phyloP scores from a whole-genome alignment of 306 rosid genomes.

The Crataegus laevigata region DNA sequence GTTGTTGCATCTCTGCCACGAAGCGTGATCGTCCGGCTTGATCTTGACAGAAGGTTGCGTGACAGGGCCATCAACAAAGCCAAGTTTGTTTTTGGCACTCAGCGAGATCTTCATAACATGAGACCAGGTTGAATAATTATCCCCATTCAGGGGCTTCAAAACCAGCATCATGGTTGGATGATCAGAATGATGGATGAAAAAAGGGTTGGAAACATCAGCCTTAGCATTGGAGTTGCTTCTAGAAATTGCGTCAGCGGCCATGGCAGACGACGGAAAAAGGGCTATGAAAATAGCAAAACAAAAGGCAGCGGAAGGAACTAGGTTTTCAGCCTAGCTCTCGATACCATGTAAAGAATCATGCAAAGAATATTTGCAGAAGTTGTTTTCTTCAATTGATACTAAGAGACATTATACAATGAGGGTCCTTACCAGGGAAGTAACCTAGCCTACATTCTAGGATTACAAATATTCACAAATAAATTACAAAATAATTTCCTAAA shows the following conservation, averaged over 20 bases:
- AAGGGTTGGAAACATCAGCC: neutral
- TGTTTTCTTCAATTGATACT: too few relatives aligned
- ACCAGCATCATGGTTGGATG: neutral
- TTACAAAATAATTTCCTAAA: too few relatives aligned
- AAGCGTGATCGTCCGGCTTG: neutral
- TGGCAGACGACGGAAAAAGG: neutral
- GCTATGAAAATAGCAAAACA: too few relatives aligned
- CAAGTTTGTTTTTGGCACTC: neutral
- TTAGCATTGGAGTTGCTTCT: neutral
- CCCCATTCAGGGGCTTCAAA: neutral
- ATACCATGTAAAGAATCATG: too few relatives aligned
- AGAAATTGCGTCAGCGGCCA: neutral
- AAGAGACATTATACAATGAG: too few relatives aligned
- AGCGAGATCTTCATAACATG: neutral
- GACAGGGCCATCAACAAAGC: neutral
- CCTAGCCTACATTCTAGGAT: too few relatives aligned
- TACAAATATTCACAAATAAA: too few relatives aligned
- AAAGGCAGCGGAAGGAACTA: too few relatives aligned
- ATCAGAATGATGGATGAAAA: neutral
- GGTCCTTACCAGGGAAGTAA: rapidly evolving
- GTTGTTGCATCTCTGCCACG: neutral
- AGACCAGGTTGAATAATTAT: neutral
- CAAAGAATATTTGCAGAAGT: too few relatives aligned
- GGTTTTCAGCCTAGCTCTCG: too few relatives aligned
- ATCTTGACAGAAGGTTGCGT: neutral